Conservation (phyloP, 768 basidiomycete species). For the Hygrocybe coccinea region DNA sequence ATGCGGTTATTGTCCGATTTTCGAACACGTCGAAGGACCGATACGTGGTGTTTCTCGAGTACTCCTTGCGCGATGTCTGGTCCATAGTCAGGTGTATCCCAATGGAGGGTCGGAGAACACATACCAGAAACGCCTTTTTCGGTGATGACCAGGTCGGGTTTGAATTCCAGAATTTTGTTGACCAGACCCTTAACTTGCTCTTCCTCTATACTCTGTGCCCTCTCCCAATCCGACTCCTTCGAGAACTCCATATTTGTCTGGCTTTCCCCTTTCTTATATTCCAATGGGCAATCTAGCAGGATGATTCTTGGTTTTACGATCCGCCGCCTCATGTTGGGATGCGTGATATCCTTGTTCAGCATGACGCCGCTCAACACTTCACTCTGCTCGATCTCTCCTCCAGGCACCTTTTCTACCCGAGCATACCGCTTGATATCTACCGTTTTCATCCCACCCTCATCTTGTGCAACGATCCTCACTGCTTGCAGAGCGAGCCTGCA, state of each 20-base stretch:
- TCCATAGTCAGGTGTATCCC: not conserved
- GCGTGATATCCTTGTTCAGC: slow-evolving; percentile 98
- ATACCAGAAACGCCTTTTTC: slow-evolving; percentile 96
- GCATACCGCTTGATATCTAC: slow-evolving; percentile 99
- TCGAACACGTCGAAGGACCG: slow-evolving; percentile 94
- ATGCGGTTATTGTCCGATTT: slow-evolving; percentile 99
- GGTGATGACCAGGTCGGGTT: slow-evolving; percentile 91
- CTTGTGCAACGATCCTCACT: slow-evolving; percentile 79
- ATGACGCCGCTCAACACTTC: slow-evolving; percentile 85
- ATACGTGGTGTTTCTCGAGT: slow-evolving; percentile 80
- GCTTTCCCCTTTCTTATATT: slow-evolving; percentile 98
- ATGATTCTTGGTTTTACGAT: slow-evolving; percentile 88
- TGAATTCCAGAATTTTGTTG: slow-evolving; percentile 82
- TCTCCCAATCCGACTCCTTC: slow-evolving; percentile 88
- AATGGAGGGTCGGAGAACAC: slow-evolving; percentile 24
- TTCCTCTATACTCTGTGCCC: slow-evolving; percentile 92
- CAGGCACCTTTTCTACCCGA: slow-evolving; percentile 94
- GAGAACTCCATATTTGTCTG: slow-evolving; percentile 99
- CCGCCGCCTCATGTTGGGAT: slow-evolving; percentile 90
- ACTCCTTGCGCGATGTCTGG: slow-evolving; percentile 91
- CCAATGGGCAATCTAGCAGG: slow-evolving; percentile 88
- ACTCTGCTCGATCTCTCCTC: slow-evolving; percentile 94
- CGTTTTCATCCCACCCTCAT: slow-evolving; percentile 72
- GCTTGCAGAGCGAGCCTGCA: slow-evolving; percentile 91
- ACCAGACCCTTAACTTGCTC: slow-evolving; percentile 91